Evolutionary conservation across 805 yeast genomes (phyloP), one percentile per base, ranked within the genome.

Genomic region (Saccharomycopsis guyanensis): DNA sequence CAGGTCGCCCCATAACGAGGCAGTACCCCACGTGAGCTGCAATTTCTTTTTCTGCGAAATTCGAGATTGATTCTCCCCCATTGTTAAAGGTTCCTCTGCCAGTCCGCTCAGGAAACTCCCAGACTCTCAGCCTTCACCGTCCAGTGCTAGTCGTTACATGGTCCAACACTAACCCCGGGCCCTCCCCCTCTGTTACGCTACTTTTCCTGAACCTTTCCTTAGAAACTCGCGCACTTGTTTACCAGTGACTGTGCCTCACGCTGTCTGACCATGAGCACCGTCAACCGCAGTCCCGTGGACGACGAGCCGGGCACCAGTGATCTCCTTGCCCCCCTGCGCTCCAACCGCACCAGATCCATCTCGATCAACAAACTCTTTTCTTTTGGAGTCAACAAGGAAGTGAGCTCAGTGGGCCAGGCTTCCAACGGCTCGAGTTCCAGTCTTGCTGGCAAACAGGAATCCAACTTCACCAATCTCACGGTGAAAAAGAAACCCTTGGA

Each of bases 321-420:
- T 7, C 33, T 38, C n/a, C 39, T 42, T 15, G 40, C 51, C 3
- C 49, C 58, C 2, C 40, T 49, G 31, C 49, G 57, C 3, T 59
- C 58, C 34, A 55, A 67, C 13, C 55, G 73, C 49, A 59, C 70
- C 3, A 56, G 75, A 43, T 69, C 74, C 10, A 60, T 66, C 49
- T 69, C 74, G 1, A 55, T 70, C 16, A 64, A 69, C 2, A 62
- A 66, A 43, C 54, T 71, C 15, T 64, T 71, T 50, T 62, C 60
- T 40, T 68, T 69, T 53, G 70, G 66, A 1, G 51, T 58, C 12
- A 62, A 36, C 15, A 38, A 36, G 38, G 44, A 29, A 10, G 24
- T 20, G 15, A 44, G 42, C 36, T 43, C 22, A 16, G 41, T 27
- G 18, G 45, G 16, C 31, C 27, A 20, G 16, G 43, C 31, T 20